Percentiles rank a stretch among this genome's conserved stretches.
Conservation (phyloP, 257 asterid species). For the Salvia rosmarinus region DNA sequence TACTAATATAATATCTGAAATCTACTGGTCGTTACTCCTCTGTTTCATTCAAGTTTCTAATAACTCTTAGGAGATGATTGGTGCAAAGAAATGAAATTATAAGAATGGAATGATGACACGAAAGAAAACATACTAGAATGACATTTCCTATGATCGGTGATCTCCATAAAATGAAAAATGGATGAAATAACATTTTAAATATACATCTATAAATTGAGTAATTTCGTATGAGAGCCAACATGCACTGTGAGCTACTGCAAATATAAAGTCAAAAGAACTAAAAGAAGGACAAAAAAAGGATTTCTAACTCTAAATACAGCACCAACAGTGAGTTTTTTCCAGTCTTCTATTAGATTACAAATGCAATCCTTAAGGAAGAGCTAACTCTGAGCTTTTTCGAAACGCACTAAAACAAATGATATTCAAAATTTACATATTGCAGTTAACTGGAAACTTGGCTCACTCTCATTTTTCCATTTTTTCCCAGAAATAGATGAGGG, state of each 20-base stretch:
- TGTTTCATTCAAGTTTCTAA: too few relatives aligned
- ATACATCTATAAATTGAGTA: not conserved
- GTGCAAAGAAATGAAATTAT: not conserved
- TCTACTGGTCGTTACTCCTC: too few relatives aligned
- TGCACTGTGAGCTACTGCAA: not conserved
- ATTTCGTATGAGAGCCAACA: not conserved
- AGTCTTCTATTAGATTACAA: not conserved
- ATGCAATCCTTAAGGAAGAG: not conserved
- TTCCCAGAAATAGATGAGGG: conserved; percentile 40
- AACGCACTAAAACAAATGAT: not conserved
- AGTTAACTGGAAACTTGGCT: not conserved
- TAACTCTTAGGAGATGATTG: not conserved
- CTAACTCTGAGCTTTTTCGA: conserved; percentile 7
- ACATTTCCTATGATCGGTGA: too few relatives aligned
- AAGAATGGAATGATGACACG: too few relatives aligned
- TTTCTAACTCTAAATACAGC: not conserved
- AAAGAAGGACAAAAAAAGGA: not conserved
- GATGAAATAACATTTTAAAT: too few relatives aligned
- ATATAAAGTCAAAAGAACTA: not conserved
- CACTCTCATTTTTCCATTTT: conserved; percentile 21
- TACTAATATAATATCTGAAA: not conserved
- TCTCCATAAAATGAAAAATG: too few relatives aligned
- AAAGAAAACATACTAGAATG: too few relatives aligned
- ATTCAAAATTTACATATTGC: conserved; percentile 3
- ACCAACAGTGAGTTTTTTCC: too few relatives aligned